A percentile compares a stretch with the other conserved stretches of the same genome.
These are phyloP conservation scores for Paracamarosporium sp. DNA, from an alignment of 2,329 filamentous ascomycete species.

Conservation along the genomic window DNA sequence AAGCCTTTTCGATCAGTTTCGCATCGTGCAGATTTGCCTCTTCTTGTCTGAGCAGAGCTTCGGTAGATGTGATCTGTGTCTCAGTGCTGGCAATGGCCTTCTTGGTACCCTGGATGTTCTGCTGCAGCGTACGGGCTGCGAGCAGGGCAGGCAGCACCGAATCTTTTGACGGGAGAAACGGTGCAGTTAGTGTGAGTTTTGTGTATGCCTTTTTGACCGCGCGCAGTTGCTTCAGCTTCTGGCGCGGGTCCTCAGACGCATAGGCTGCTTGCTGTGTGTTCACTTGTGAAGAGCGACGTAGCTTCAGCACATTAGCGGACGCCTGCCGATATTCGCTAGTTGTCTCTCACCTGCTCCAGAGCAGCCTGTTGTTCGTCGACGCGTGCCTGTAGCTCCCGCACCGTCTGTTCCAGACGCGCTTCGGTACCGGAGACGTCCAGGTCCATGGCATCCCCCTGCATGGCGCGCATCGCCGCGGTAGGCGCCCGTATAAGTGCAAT, in stretches of 20 bases:
- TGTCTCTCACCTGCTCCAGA: conserved; percentile 50
- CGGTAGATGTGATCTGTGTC: conserved; percentile 47
- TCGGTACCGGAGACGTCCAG: conserved; percentile 53
- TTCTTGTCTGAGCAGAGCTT: conserved; percentile 52
- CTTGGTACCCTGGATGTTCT: conserved; percentile 69
- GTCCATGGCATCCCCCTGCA: conserved; percentile 44
- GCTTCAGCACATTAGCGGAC: conserved; percentile 44
- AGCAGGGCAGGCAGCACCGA: conserved; percentile 76
- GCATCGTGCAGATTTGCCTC: conserved; percentile 57
- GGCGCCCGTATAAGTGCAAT: conserved; percentile 40
- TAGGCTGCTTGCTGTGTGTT: conserved; percentile 34
- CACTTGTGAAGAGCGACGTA: conserved; percentile 43
- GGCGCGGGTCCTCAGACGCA: conserved; percentile 41
- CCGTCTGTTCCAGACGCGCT: conserved; percentile 68
- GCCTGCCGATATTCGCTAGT: not conserved
- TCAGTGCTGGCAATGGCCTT: conserved; percentile 59
- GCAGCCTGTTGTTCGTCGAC: conserved; percentile 56
- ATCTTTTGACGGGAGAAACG: conserved; percentile 69
- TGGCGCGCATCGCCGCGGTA: conserved; percentile 22
- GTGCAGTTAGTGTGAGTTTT: conserved; percentile 65
- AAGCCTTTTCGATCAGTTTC: conserved; percentile 52
- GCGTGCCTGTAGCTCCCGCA: conserved; percentile 69
- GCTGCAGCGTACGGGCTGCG: conserved; percentile 71
- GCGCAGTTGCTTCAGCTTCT: conserved; percentile 54
- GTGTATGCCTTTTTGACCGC: conserved; percentile 71